Base-by-base conservation (phyloP, 257 asterid species). In the Mitragyna speciosa region DNA sequence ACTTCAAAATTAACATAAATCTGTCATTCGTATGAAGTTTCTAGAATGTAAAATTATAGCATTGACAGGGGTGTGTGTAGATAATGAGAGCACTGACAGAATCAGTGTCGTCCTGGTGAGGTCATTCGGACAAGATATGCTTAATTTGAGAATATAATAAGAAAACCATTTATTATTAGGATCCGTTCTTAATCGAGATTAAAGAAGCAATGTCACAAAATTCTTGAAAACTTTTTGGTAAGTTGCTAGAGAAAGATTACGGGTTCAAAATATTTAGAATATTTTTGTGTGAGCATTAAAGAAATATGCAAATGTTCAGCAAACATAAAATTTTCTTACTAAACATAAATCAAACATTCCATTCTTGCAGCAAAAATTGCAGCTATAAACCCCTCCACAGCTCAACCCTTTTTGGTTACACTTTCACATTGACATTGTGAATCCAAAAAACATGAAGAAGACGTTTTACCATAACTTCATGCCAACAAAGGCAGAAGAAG, bases 401-500 rank as follows among this genome's bases (percentile, higher is more conserved):
- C 20, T 56, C 20, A 12, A 41, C 33, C 56, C 22, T 2, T 31
- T 28, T 41, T 26, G 12, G 7, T 5, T 12, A 12, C 30, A 59
- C 43, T 16, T 20, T 30, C 80, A 48, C 75, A 43, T 12, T 39
- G 7, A 64, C 39, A 67, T n/a, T 45, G 19, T 48, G n/a, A 76
- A 43, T 61, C 19, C 17, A n/a, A 6, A 33, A 0, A 69, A 22
- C 68, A 82, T 80, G 73, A 88, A 85, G 78, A 91, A 86, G 51
- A 79, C 89, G 2, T 89, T 84, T 70, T 79, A 64, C 78, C 84
- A 87, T 71, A 86, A 88, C 76, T 87, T 89, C 52, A n/a, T 80
- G 72, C 90, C 90, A 0, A 7, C 78, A 59, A 87, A 83, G 56
- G 82, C 78, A 1, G 88, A 88, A 64, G 90, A 86, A 76, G 87